Conservation (phyloP, 805 yeast species). For the Ogataea naganishii region DNA sequence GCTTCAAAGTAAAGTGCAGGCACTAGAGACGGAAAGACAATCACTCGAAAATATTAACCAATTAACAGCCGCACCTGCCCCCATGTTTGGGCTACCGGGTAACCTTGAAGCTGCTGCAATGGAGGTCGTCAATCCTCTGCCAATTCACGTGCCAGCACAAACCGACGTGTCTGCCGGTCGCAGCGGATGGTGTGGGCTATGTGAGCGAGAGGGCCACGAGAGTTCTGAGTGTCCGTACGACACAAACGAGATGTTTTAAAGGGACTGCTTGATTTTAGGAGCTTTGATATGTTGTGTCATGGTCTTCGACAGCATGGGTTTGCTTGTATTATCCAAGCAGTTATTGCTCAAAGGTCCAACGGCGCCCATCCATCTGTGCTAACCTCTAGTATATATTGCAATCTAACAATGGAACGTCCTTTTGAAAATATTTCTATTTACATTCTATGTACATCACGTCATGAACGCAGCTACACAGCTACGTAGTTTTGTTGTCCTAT, state of each 20-base stretch:
- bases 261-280: constrained; percentile 4
- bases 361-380: no score
- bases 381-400: no score
- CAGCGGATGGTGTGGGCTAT: constrained; percentile 81
- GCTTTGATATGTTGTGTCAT: constrained; percentile 10
- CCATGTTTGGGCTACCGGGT: not conserved
- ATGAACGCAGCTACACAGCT: not conserved
- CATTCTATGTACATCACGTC: not conserved
- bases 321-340: no score
- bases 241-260: constrained; percentile 42
- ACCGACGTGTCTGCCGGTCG: constrained; percentile 70
- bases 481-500: no score
- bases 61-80: no score
- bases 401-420: not conserved
- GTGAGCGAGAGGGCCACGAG: constrained; percentile 86
- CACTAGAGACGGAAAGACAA: not conserved
- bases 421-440: not conserved
- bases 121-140: constrained; percentile 27
- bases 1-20: not conserved
- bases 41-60: no score
- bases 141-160: constrained; percentile 41
- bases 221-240: constrained; percentile 86
- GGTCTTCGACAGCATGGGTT: no score
- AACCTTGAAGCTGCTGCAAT: constrained; percentile 1
- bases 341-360: no score